A percentile compares a stretch with the other conserved stretches of the same genome.
Conservation (phyloP, 1,139 yeast species). For the Torulaspora pretoriensis region DNA sequence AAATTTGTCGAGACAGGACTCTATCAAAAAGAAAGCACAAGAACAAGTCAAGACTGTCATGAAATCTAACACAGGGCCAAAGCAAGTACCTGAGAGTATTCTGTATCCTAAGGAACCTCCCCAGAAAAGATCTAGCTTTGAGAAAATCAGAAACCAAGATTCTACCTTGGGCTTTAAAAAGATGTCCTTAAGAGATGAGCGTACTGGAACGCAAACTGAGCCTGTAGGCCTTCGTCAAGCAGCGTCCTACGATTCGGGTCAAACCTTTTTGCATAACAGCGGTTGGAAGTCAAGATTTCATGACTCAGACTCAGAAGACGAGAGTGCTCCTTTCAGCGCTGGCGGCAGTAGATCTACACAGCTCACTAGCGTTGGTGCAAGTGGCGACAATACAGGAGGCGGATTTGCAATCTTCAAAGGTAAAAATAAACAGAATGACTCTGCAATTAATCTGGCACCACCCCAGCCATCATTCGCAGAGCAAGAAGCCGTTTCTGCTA, state of each 20-base stretch:
- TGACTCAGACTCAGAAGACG: constrained; percentile 58
- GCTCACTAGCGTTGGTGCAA: constrained; percentile 11
- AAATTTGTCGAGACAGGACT: constrained; percentile 1
- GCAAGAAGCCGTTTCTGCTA: constrained; percentile 5
- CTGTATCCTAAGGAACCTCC: constrained; percentile 39
- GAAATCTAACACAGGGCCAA: background rate
- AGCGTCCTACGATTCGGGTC: constrained; percentile 4
- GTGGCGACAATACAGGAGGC: constrained; percentile 14
- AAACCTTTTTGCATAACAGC: constrained; percentile 10
- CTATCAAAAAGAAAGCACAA: constrained; percentile 2
- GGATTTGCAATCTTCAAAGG: constrained; percentile 24
- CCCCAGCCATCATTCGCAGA: constrained; percentile 16
- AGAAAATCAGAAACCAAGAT: constrained; percentile 39
- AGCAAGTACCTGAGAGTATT: constrained; percentile 8
- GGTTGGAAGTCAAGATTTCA: constrained; percentile 46
- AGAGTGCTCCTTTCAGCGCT: constrained; percentile 20
- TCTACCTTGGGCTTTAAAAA: constrained; percentile 38
- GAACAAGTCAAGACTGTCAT: background rate
- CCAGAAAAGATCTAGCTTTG: constrained; percentile 53
- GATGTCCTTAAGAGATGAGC: constrained; percentile 38
- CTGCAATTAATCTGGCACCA: constrained; percentile 11
- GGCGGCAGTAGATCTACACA: constrained; percentile 17
- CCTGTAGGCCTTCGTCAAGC: background rate
- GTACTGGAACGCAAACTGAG: constrained; percentile 1
- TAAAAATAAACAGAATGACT: constrained; percentile 9